phyloP scores from a whole-genome alignment of 306 rosid genomes.

The Quercus robur region DNA sequence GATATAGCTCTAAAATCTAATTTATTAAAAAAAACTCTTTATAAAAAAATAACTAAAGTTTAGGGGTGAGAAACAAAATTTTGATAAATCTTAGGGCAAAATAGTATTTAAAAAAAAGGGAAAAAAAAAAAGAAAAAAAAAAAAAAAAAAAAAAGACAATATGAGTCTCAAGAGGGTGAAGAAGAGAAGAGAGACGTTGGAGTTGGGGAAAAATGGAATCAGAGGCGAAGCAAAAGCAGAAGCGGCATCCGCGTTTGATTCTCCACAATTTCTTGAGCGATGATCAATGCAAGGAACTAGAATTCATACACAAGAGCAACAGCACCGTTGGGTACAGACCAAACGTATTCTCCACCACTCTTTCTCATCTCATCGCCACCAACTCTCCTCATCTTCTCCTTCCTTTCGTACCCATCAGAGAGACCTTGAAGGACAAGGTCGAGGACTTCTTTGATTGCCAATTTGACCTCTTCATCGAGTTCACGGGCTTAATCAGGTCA shows the following conservation, averaged over 20 bases:
- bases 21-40: no score
- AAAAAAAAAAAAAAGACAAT: no score
- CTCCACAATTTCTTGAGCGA: conserved; percentile 44
- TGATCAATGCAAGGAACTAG: conserved; percentile 67
- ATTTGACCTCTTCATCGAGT: conserved; percentile 77
- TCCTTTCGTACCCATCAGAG: conserved; percentile 83
- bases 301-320: conserved; percentile 85
- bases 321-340: conserved; percentile 88
- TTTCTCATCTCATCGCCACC: conserved; percentile 80
- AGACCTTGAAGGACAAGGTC: conserved; percentile 82
- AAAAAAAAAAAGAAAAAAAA: no score
- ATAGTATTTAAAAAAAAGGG: no score
- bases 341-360: conserved; percentile 80
- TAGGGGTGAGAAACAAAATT: no score
- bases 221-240: conserved; percentile 5
- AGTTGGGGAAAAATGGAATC: not conserved
- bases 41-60: no score
- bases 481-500: conserved; percentile 91
- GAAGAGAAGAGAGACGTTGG: not conserved
- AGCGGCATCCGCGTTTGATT: conserved; percentile 43
- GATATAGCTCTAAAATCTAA: no score
- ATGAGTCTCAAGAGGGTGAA: not conserved
- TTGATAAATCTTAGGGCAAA: no score
- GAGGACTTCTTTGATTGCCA: conserved; percentile 82
- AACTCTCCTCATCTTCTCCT: conserved; percentile 61